Percentiles rank a stretch among this genome's conserved stretches.
Evolutionary conservation across 768 basidiomycete species (phyloP).

Genomic region (Myochromella boudieri): DNA sequence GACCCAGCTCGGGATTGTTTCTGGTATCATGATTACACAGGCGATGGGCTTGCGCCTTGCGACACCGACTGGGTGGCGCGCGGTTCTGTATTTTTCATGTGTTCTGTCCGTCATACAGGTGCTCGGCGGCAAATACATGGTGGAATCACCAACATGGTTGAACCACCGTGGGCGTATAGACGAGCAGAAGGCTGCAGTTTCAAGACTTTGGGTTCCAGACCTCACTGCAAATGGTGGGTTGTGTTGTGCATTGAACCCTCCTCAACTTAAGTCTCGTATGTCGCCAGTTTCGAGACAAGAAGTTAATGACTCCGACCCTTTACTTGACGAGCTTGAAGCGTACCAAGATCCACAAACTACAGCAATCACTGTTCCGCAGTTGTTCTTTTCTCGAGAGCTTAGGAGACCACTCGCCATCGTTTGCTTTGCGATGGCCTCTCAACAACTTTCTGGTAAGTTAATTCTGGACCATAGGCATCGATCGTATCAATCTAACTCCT

Average conservation of each 20-base stretch:
- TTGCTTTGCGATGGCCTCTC: constrained; percentile 70
- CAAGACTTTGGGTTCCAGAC: constrained; percentile 55
- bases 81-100: constrained; percentile 65
- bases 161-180: constrained; percentile 45
- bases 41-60: constrained; percentile 69
- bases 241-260: not conserved
- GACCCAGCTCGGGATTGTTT: constrained; percentile 79
- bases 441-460: constrained; percentile 73
- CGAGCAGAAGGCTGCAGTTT: constrained; percentile 45
- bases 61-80: constrained; percentile 68
- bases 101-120: constrained; percentile 57
- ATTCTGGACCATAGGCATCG: too few relatives aligned
- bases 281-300: constrained; percentile 4
- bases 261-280: not conserved
- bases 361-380: constrained; percentile 49
- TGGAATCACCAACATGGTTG: constrained; percentile 77
- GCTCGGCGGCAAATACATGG: constrained; percentile 48
- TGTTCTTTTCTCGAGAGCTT: constrained; percentile 52
- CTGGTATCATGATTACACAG: constrained; percentile 89
- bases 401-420: constrained; percentile 64
- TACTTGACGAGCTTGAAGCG: constrained; percentile 34
- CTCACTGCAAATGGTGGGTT: constrained; percentile 27
- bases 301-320: constrained; percentile 32
- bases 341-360: constrained; percentile 24
- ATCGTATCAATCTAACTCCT: constrained; percentile 1